phyloP scores from a whole-genome alignment of 768 basidiomycete genomes.

The Sporobolomyces roseus region DNA sequence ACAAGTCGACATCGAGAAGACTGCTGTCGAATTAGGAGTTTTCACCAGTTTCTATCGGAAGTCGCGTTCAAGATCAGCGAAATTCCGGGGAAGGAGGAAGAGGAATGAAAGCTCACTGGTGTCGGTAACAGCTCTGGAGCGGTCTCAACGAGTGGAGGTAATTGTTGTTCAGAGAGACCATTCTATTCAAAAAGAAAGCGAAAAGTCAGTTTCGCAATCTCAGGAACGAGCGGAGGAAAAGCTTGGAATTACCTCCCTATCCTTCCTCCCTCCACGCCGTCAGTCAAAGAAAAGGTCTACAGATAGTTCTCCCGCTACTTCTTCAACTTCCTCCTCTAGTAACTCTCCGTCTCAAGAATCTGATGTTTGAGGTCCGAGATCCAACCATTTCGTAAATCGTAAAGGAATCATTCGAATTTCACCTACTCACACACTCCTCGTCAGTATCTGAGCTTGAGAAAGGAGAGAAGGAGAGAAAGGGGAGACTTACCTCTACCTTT shows the following conservation, averaged over 20 bases:
- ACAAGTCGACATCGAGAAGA: slow-evolving; percentile 48
- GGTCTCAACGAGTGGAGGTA: slow-evolving; percentile 55
- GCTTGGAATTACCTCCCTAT: background rate
- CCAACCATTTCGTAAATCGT: slow-evolving; percentile 74
- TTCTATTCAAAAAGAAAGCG: background rate
- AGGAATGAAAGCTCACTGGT: slow-evolving; percentile 46
- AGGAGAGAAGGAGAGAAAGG: background rate
- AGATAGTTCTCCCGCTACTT: slow-evolving; percentile 42
- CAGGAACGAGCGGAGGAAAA: background rate
- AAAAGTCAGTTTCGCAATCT: background rate
- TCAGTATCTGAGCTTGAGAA: background rate
- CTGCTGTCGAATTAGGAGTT: slow-evolving; percentile 22
- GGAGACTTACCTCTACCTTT: slow-evolving; percentile 35
- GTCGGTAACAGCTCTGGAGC: slow-evolving; percentile 73
- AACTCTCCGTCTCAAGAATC: slow-evolving; percentile 47
- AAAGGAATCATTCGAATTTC: slow-evolving; percentile 68
- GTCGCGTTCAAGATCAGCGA: slow-evolving; percentile 42
- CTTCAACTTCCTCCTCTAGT: slow-evolving; percentile 46
- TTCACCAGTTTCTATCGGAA: slow-evolving; percentile 45
- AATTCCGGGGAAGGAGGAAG: background rate
- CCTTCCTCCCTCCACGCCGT: slow-evolving; percentile 17
- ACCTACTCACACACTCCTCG: slow-evolving; percentile 12
- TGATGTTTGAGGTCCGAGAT: slow-evolving; percentile 53
- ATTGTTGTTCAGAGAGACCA: background rate
- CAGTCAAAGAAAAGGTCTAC: slow-evolving; percentile 42